phyloP scores from a whole-genome alignment of 169 alveolate genomes.

The Cryptosporidium viatorum region DNA sequence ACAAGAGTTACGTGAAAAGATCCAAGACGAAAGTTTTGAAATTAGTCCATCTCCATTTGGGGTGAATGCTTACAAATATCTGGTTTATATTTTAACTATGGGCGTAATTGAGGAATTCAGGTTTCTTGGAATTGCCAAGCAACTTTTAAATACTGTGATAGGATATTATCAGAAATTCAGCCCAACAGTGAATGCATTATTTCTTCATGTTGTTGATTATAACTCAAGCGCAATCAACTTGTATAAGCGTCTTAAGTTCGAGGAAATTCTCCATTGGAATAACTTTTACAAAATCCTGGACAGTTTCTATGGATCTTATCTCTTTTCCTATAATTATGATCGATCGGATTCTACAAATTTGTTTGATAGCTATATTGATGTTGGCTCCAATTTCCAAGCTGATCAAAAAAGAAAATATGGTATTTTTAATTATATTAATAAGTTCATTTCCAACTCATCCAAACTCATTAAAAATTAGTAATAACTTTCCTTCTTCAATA shows the following conservation, averaged over 20 bases:
- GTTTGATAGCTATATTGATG: conserved; percentile 13
- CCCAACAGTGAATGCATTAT: conserved; percentile 49
- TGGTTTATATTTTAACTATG: conserved; percentile 66
- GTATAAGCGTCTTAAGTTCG: conserved; percentile 27
- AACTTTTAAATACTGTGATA: conserved; percentile 26
- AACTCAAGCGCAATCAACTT: conserved; percentile 48
- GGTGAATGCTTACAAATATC: conserved; percentile 19
- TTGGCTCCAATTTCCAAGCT: conserved; percentile 10
- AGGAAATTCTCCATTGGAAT: conserved; percentile 55
- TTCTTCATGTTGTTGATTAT: conserved; percentile 69
- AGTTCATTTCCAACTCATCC: conserved; percentile 34
- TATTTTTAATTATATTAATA: conserved; percentile 14
- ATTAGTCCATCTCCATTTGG: conserved; percentile 6
- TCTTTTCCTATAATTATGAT: conserved; percentile 32
- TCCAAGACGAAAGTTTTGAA: conserved; percentile 27
- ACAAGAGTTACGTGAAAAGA: conserved; percentile 14
- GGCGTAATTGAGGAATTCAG: conserved; percentile 70
- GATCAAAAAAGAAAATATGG: conserved; percentile 17
- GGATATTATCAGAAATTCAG: conserved; percentile 46
- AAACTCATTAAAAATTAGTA: not conserved
- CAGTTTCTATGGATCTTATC: conserved; percentile 61
- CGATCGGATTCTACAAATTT: conserved; percentile 47
- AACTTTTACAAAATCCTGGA: conserved; percentile 60
- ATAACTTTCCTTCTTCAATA: not conserved
- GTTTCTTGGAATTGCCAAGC: conserved; percentile 69